Conservation (phyloP, 306 rosid genomes). For the Cicer arietinum region DNA sequence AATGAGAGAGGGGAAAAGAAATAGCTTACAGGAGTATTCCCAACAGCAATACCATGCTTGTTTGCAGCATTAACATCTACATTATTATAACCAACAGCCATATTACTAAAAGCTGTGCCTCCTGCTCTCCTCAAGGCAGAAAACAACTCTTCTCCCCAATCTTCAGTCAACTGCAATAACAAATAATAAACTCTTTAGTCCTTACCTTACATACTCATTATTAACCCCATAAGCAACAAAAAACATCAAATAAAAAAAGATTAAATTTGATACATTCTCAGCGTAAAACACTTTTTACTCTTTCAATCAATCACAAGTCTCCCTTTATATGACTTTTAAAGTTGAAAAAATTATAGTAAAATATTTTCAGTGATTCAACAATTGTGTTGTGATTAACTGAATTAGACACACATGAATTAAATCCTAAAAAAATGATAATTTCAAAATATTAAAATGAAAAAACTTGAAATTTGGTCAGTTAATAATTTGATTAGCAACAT, state of each 20-base stretch:
- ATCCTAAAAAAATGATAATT: background rate
- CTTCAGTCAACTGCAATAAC: conserved; percentile 84
- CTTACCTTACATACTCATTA: too few relatives aligned
- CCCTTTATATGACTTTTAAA: too few relatives aligned
- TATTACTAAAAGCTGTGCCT: conserved; percentile 95
- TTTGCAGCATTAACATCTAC: conserved; percentile 89
- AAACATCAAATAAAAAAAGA: background rate
- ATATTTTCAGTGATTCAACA: too few relatives aligned
- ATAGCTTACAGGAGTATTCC: conserved; percentile 75
- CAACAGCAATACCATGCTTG: conserved; percentile 92
- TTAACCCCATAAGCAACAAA: conserved; percentile 9
- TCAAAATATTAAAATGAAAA: background rate
- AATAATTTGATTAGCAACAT: conserved; percentile 10
- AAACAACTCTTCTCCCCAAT: conserved; percentile 97
- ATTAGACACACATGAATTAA: too few relatives aligned
- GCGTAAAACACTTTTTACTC: too few relatives aligned
- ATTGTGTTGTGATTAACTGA: too few relatives aligned
- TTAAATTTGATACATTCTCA: too few relatives aligned
- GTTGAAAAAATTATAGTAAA: too few relatives aligned
- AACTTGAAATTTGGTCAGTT: conserved; percentile 5
- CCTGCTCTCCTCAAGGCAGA: conserved; percentile 95
- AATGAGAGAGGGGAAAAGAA: background rate
- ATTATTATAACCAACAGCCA: conserved; percentile 98
- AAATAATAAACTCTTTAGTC: background rate
- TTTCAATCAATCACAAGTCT: too few relatives aligned